phyloP scores from a whole-genome alignment of 2,329 filamentous ascomycete species.

The Stenocarpella maydis region DNA sequence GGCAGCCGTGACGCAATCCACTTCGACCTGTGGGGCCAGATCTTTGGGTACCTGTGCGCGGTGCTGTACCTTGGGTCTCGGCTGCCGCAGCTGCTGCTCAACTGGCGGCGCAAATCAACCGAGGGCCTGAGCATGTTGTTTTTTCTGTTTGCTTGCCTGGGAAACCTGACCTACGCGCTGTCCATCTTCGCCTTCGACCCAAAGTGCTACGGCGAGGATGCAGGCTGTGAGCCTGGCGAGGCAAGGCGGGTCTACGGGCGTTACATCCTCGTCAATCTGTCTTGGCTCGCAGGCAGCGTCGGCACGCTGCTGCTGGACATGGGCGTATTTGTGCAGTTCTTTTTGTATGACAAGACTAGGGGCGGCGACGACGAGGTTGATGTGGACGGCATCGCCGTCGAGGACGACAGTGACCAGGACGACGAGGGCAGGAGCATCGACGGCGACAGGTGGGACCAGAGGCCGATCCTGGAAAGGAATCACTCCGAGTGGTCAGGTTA shows the following conservation, averaged over 20 bases:
- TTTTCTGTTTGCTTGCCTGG: slow-evolving; percentile 95
- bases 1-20: slow-evolving; percentile 60
- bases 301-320: slow-evolving; percentile 88
- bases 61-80: slow-evolving; percentile 88
- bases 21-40: slow-evolving; percentile 82
- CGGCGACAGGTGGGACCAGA: slow-evolving; percentile 49
- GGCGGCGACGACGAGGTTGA: slow-evolving; percentile 45
- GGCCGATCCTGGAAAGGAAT: slow-evolving; percentile 48
- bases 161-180: slow-evolving; percentile 92
- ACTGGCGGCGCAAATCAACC: slow-evolving; percentile 90
- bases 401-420: slow-evolving; percentile 44
- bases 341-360: slow-evolving; percentile 71
- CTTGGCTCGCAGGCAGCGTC: slow-evolving; percentile 89
- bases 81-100: slow-evolving; percentile 88
- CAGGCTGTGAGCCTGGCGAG: slow-evolving; percentile 71
- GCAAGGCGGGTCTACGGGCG: slow-evolving; percentile 71
- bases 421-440: slow-evolving; percentile 42
- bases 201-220: slow-evolving; percentile 58
- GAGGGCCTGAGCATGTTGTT: slow-evolving; percentile 94
- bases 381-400: slow-evolving; percentile 37
- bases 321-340: slow-evolving; percentile 90
- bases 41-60: slow-evolving; percentile 94
- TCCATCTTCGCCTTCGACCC: slow-evolving; percentile 92
- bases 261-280: slow-evolving; percentile 89
- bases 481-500: slow-evolving; percentile 39